A percentile compares a stretch with the other conserved stretches of the same genome.
Conservation (phyloP, 2,329 filamentous ascomycete genomes). For the Fusarium sp. region DNA sequence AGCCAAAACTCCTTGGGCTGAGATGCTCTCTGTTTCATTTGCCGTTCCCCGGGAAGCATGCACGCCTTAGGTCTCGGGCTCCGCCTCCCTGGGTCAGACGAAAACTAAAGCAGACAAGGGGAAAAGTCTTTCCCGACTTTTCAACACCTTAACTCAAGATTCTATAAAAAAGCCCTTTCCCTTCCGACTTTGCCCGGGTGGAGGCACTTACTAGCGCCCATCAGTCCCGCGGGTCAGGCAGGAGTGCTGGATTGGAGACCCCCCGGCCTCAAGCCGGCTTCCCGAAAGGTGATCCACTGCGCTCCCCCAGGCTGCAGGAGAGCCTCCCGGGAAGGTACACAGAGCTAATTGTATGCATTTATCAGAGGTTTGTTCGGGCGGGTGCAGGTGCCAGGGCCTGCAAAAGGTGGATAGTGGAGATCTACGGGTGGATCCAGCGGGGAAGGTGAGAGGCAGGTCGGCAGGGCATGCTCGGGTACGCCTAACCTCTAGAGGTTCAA, state of each 20-base stretch:
- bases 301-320: slow-evolving; percentile 34
- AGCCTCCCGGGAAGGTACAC: slow-evolving; percentile 12
- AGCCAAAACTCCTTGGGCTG: slow-evolving; percentile 13
- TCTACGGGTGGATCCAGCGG: slow-evolving; percentile 23
- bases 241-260: slow-evolving; percentile 14
- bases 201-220: slow-evolving; percentile 40
- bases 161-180: slow-evolving; percentile 1
- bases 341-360: slow-evolving; percentile 34
- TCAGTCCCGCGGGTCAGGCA: slow-evolving; percentile 44
- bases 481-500: slow-evolving; percentile 51
- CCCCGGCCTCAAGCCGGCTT: slow-evolving; percentile 29
- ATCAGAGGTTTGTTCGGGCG: slow-evolving; percentile 20
- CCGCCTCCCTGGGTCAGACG: slow-evolving; percentile 41
- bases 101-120: slow-evolving; percentile 28
- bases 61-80: slow-evolving; percentile 19
- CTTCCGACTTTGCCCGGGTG: slow-evolving; percentile 48
- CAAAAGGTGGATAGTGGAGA: slow-evolving; percentile 17
- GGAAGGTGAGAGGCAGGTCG: slow-evolving; percentile 23
- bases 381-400: background rate
- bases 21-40: slow-evolving; percentile 27
- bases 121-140: slow-evolving; percentile 42
- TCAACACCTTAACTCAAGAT: slow-evolving; percentile 36
- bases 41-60: slow-evolving; percentile 3
- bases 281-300: slow-evolving; percentile 27
- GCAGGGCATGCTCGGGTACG: slow-evolving; percentile 45